phyloP scores from a whole-genome alignment of 805 yeast species.

The Ogataea populi-albae region DNA sequence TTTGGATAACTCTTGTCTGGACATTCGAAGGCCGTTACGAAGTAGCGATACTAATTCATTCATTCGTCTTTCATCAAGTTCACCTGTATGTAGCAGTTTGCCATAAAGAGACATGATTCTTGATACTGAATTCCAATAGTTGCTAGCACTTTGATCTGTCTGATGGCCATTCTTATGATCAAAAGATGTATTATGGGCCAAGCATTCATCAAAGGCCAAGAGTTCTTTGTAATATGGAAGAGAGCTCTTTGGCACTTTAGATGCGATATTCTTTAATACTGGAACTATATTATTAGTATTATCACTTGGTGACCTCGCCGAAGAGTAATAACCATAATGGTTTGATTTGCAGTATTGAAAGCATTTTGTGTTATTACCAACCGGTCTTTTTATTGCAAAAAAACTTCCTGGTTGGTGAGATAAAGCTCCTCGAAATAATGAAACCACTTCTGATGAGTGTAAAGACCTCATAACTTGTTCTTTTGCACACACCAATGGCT shows the following conservation, averaged over 20 bases:
- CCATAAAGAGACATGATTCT: conserved; percentile 50
- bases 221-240: conserved; percentile 52
- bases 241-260: conserved; percentile 27
- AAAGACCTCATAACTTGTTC: no score
- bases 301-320: no score
- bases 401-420: no score
- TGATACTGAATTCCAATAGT: conserved; percentile 51
- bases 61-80: conserved; percentile 42
- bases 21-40: conserved; percentile 54
- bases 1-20: conserved; percentile 49
- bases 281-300: no score
- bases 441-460: no score
- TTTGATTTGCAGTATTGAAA: no score
- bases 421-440: no score
- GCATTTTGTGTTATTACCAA: no score
- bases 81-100: conserved; percentile 45
- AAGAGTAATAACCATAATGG: no score
- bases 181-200: conserved; percentile 32
- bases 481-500: no score
- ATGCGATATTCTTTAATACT: no score
- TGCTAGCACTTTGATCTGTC: conserved; percentile 30
- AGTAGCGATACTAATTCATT: conserved; percentile 47
- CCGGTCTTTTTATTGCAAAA: no score
- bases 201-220: conserved; percentile 50
- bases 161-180: conserved; percentile 36